Conservation (phyloP, 1,284 basidiomycete genomes). For the Cryptococcus hybrid region DNA sequence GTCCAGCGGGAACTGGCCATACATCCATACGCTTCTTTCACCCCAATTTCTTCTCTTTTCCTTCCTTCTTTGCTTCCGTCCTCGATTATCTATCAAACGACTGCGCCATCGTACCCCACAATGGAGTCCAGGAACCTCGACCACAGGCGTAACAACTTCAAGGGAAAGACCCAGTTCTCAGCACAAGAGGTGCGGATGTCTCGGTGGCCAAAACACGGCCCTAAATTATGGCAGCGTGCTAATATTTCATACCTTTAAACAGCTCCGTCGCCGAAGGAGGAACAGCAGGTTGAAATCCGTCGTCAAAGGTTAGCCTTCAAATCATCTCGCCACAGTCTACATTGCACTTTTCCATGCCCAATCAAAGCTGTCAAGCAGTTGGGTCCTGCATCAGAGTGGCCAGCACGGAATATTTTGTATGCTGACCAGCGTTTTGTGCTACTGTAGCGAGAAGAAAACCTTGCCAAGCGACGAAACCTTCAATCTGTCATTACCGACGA, state of each 20-base stretch:
- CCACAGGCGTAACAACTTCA: conserved; percentile 46
- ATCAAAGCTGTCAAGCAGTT: too few relatives aligned
- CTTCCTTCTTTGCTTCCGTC: too few relatives aligned
- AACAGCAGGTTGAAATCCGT: conserved; percentile 96
- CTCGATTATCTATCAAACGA: too few relatives aligned
- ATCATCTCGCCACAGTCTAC: not conserved
- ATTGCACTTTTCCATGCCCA: not conserved
- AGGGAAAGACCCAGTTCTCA: conserved; percentile 51
- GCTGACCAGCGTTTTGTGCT: not conserved
- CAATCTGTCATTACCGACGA: conserved; percentile 62
- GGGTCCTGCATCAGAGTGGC: too few relatives aligned
- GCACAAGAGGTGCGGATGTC: conserved; percentile 45
- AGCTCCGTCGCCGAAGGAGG: conserved; percentile 86
- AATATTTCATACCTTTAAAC: conserved; percentile 1
- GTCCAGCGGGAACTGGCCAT: too few relatives aligned
- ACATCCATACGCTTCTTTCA: not conserved
- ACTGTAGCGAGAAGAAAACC: conserved; percentile 78
- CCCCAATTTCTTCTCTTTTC: not conserved
- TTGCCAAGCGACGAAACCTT: conserved; percentile 93
- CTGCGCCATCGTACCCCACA: too few relatives aligned
- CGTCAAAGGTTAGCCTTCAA: conserved; percentile 62
- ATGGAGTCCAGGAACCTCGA: conserved; percentile 49
- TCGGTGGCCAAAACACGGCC: not conserved
- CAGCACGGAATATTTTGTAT: not conserved
- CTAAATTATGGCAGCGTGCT: not conserved